These are phyloP conservation scores for Aspergillus cristatus DNA, from an alignment of 495 filamentous ascomycete species.

Conservation along the genomic window DNA sequence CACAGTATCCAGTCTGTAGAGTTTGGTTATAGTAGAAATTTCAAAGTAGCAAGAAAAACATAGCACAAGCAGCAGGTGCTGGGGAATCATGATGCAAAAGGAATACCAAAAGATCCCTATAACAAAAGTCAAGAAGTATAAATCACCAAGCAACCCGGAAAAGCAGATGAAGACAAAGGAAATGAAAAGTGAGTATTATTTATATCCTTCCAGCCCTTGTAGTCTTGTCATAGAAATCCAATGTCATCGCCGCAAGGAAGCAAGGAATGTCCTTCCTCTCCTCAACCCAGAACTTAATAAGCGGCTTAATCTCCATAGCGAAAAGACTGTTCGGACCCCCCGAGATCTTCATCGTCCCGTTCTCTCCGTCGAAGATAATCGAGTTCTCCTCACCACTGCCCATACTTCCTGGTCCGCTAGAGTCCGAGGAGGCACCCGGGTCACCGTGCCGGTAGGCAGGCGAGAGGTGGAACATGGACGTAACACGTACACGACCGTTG, in stretches of 20 bases:
- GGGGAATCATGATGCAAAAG: neutral
- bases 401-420: slow-evolving; percentile 46
- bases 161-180: neutral
- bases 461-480: slow-evolving; percentile 65
- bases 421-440: slow-evolving; percentile 31
- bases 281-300: slow-evolving; percentile 90
- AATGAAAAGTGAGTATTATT: slow-evolving; percentile 3
- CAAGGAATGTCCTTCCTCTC: slow-evolving; percentile 85
- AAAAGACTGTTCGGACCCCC: slow-evolving; percentile 83
- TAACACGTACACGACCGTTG: slow-evolving; percentile 83
- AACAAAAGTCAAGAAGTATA: neutral
- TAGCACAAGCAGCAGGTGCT: too few species aligned
- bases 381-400: slow-evolving; percentile 57
- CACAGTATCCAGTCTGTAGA: too few species aligned
- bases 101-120: neutral
- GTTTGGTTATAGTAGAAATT: too few species aligned
- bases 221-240: slow-evolving; percentile 86
- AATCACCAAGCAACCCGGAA: too few species aligned
- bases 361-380: slow-evolving; percentile 94
- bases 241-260: slow-evolving; percentile 77
- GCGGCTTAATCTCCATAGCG: slow-evolving; percentile 68
- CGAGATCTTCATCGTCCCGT: slow-evolving; percentile 92
- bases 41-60: too few species aligned
- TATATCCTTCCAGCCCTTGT: slow-evolving; percentile 44
- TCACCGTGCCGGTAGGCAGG: slow-evolving; percentile 47